phyloP scores from a whole-genome alignment of 176 grass and related monocot species.

The Juncus effusus region DNA sequence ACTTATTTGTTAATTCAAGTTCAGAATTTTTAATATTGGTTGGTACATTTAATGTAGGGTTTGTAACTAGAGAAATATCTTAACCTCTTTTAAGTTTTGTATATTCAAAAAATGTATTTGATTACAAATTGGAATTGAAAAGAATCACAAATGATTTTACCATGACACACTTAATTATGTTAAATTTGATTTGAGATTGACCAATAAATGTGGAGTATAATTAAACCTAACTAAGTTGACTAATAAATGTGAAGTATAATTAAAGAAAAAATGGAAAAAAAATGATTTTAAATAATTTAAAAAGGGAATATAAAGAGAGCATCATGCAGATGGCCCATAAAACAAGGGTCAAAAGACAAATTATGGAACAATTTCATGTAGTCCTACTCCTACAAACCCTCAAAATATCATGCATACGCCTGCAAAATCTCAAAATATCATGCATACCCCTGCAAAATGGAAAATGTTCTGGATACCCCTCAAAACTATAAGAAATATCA shows the following conservation, averaged over 20 bases:
- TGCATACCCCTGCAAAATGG: background rate
- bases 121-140: no score
- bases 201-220: background rate
- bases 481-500: background rate
- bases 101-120: no score
- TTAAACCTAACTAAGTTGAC: conserved; percentile 10
- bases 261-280: conserved; percentile 1
- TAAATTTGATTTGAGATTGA: no score
- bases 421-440: background rate
- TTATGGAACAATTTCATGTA: background rate
- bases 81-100: no score
- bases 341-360: conserved; percentile 29
- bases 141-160: no score
- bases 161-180: no score
- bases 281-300: background rate
- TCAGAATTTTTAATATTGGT: no score
- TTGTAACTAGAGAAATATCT: no score
- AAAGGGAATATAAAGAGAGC: conserved; percentile 9
- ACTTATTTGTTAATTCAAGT: no score
- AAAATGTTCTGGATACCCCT: background rate
- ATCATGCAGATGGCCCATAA: conserved; percentile 24
- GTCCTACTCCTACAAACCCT: background rate
- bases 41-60: no score
- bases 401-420: background rate
- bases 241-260: conserved; percentile 11